Conservation (phyloP, 768 basidiomycete genomes). For the Mycena leptocephala region DNA sequence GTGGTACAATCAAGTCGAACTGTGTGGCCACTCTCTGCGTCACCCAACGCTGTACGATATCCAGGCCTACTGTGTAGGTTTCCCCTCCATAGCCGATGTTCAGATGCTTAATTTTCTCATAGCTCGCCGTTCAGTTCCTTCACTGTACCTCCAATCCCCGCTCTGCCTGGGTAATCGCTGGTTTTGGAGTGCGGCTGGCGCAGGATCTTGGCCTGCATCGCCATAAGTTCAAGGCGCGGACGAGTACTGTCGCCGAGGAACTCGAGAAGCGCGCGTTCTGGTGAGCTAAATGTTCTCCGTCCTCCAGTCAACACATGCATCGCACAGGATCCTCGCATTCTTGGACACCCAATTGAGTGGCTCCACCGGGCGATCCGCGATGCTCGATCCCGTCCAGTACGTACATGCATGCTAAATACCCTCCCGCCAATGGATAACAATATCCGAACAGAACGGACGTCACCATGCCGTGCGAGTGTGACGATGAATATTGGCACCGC, state of each 20-base stretch:
- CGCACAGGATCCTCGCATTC: neutral
- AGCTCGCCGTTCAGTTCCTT: neutral
- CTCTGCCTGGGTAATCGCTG: neutral
- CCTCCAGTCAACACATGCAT: neutral
- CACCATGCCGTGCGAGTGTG: neutral
- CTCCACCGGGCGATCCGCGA: neutral
- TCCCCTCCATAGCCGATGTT: neutral
- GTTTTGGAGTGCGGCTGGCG: neutral
- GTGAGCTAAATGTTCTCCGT: neutral
- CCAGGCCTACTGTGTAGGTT: neutral
- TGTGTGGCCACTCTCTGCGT: neutral
- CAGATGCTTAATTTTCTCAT: too few relatives aligned
- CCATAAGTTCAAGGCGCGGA: neutral
- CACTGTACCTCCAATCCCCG: neutral
- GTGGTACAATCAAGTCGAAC: neutral
- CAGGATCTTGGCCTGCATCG: neutral
- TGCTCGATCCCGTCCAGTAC: neutral
- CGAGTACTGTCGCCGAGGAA: neutral
- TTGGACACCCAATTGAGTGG: neutral
- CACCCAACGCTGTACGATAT: neutral
- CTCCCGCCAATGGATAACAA: neutral
- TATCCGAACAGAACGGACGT: neutral
- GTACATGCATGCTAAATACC: neutral
- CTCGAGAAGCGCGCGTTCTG: slow-evolving; percentile 20
- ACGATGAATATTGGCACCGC: neutral